phyloP scores from a whole-genome alignment of 495 filamentous ascomycete species.

The Hyaloscypha bicolor region DNA sequence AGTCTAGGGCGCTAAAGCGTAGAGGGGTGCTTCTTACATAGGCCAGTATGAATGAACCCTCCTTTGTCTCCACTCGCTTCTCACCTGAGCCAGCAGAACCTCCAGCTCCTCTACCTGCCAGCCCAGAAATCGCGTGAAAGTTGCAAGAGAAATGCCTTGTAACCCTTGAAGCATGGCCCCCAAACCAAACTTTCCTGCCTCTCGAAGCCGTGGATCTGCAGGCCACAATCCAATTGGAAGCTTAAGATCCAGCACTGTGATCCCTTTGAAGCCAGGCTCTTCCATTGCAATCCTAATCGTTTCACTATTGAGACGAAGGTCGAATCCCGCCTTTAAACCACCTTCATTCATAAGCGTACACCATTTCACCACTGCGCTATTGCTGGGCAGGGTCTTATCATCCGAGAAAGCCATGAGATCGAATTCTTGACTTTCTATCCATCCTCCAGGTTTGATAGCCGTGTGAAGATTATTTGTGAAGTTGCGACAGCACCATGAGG shows the following conservation, averaged over 20 bases:
- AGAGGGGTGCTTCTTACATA: neutral
- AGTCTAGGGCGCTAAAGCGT: neutral
- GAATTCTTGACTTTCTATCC: neutral
- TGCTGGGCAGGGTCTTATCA: neutral
- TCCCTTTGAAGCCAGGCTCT: neutral
- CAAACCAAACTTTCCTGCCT: neutral
- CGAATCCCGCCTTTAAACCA: neutral
- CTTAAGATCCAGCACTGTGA: neutral
- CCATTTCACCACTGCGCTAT: neutral
- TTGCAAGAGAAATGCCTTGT: neutral
- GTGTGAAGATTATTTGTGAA: neutral
- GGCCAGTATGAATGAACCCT: slow-evolving; percentile 1
- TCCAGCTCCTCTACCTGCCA: neutral
- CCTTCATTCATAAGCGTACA: neutral
- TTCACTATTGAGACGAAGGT: neutral
- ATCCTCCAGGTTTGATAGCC: neutral
- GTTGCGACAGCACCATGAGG: neutral
- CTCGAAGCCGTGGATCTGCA: neutral
- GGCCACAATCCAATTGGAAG: neutral
- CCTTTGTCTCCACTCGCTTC: neutral
- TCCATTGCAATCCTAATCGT: neutral
- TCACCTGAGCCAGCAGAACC: neutral
- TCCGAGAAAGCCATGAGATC: neutral
- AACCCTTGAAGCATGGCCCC: neutral
- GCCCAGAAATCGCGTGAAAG: neutral